A percentile compares a stretch with the other conserved stretches of the same genome.
Conservation (phyloP, 768 basidiomycete genomes). For the Suillus occidentalis region DNA sequence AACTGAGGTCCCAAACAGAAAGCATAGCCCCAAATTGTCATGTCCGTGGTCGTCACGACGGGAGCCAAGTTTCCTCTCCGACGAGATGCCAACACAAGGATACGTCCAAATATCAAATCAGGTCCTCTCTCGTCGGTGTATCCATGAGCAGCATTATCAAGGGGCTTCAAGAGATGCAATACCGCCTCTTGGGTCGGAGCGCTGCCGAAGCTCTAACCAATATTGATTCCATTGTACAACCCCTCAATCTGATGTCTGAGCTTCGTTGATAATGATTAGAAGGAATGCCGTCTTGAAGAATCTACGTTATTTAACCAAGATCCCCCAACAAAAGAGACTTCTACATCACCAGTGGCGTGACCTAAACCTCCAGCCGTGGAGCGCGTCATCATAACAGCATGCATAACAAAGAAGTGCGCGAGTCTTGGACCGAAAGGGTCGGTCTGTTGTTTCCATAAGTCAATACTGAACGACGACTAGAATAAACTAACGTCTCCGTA, state of each 20-base stretch:
- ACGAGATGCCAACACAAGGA: slow-evolving; percentile 46
- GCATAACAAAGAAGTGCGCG: background rate
- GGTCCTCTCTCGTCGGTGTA: slow-evolving; percentile 25
- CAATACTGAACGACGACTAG: background rate
- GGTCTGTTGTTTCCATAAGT: background rate
- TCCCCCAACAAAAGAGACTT: too few relatives aligned
- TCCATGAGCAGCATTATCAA: slow-evolving; percentile 55
- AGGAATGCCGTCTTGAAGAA: too few relatives aligned
- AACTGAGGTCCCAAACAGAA: background rate
- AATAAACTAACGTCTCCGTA: background rate
- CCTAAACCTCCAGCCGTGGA: background rate
- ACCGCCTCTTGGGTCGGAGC: slow-evolving; percentile 39
- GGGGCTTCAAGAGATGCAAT: slow-evolving; percentile 45
- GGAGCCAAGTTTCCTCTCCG: slow-evolving; percentile 49
- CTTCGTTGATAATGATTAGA: background rate
- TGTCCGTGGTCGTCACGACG: background rate
- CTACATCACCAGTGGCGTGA: background rate
- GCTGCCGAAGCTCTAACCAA: too few relatives aligned
- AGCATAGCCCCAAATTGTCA: background rate
- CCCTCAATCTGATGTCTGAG: too few relatives aligned
- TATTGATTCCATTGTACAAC: too few relatives aligned
- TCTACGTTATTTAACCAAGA: too few relatives aligned
- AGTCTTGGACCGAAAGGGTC: background rate
- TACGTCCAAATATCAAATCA: slow-evolving; percentile 49
- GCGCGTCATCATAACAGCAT: background rate